phyloP scores from a whole-genome alignment of 2,329 filamentous ascomycete genomes.

The Onygena corvina region DNA sequence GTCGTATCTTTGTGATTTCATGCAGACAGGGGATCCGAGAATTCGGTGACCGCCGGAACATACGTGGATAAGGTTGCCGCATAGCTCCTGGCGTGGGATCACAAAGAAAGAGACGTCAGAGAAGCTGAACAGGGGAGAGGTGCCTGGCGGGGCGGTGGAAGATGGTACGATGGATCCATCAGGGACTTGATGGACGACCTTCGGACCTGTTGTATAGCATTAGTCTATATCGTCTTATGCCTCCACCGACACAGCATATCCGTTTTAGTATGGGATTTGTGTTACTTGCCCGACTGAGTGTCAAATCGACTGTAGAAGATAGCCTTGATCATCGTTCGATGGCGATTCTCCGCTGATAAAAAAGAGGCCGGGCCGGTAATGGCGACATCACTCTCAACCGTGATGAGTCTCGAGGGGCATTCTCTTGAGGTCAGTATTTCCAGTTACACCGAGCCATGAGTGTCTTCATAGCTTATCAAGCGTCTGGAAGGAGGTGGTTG shows the following conservation, averaged over 20 bases:
- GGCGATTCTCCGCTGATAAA: background rate
- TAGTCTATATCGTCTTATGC: no score
- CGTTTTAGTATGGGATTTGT: background rate
- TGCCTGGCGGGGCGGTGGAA: slow-evolving; percentile 34
- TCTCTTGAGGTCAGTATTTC: background rate
- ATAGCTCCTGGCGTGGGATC: slow-evolving; percentile 88
- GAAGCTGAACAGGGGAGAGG: slow-evolving; percentile 68
- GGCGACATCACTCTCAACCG: slow-evolving; percentile 3
- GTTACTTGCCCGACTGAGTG: slow-evolving; percentile 40
- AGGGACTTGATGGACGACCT: slow-evolving; percentile 53
- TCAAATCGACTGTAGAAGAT: slow-evolving; percentile 59
- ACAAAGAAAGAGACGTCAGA: slow-evolving; percentile 80
- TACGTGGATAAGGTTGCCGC: slow-evolving; percentile 71
- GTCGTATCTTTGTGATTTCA: slow-evolving; percentile 68
- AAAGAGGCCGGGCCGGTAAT: background rate
- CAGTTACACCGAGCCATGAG: no score
- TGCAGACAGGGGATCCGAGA: slow-evolving; percentile 78
- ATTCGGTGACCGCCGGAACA: slow-evolving; percentile 64
- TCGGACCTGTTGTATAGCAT: slow-evolving; percentile 40
- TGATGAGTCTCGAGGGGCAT: background rate
- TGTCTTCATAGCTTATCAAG: no score
- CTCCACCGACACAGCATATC: no score
- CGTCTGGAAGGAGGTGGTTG: no score
- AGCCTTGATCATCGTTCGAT: slow-evolving; percentile 44
- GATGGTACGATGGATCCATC: slow-evolving; percentile 44